A percentile compares a stretch with the other conserved stretches of the same genome.
phyloP scores from a whole-genome alignment of 768 basidiomycete genomes.

The Rhodotorula paludigena region DNA sequence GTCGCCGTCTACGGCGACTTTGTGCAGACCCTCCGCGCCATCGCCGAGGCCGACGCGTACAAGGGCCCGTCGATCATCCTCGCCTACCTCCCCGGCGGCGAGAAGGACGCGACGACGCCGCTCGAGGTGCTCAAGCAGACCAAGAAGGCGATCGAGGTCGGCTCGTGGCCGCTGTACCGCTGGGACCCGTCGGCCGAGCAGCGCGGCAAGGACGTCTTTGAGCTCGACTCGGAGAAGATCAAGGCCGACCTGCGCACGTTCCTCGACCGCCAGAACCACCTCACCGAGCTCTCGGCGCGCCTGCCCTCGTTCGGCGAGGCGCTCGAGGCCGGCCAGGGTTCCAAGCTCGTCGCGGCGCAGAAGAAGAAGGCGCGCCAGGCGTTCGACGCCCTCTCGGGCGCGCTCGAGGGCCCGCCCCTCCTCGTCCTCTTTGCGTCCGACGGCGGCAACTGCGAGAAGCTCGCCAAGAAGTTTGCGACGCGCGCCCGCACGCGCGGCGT shows the following conservation, averaged over 20 bases:
- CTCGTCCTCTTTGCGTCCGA: conserved; percentile 91
- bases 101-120: conserved; percentile 66
- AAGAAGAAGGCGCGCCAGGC: conserved; percentile 73
- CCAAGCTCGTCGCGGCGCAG: conserved; percentile 75
- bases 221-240: conserved; percentile 84
- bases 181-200: conserved; percentile 87
- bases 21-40: conserved; percentile 81
- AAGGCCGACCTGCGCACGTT: conserved; percentile 90
- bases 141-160: conserved; percentile 89
- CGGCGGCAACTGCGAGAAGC: conserved; percentile 91
- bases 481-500: conserved; percentile 81
- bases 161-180: conserved; percentile 96
- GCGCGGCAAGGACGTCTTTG: conserved; percentile 68
- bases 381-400: conserved; percentile 73
- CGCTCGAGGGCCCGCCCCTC: conserved; percentile 82
- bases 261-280: conserved; percentile 92
- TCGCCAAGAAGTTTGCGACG: conserved; percentile 76
- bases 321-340: conserved; percentile 75
- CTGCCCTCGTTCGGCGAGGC: conserved; percentile 63
- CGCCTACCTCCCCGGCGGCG: conserved; percentile 83
- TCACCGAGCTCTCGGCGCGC: conserved; percentile 71
- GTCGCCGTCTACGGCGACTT: conserved; percentile 95
- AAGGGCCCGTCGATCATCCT: conserved; percentile 85
- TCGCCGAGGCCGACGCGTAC: conserved; percentile 85
- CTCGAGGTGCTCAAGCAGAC: conserved; percentile 94